phyloP scores from a whole-genome alignment of 176 grass and related monocot genomes.

The Triticum monococcum region DNA sequence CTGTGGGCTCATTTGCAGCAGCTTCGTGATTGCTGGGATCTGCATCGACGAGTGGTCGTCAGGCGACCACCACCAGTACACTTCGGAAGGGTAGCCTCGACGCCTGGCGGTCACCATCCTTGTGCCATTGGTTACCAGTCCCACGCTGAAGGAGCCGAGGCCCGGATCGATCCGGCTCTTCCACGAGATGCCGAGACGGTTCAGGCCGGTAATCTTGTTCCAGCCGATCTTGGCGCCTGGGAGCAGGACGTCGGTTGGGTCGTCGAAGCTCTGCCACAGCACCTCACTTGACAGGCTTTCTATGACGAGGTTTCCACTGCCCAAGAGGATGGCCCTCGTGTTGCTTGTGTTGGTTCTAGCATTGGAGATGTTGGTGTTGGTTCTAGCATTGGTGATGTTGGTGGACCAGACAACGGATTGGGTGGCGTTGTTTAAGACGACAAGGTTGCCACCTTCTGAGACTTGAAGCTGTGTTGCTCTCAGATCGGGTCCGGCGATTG shows the following conservation, averaged over 20 bases:
- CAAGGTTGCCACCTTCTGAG: conserved; percentile 28
- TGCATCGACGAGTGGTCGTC: background rate
- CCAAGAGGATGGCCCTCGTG: conserved; percentile 7
- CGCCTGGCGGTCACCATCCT: background rate
- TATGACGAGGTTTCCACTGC: conserved; percentile 28
- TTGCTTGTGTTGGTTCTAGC: background rate
- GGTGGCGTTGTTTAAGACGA: conserved; percentile 9
- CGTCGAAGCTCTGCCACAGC: background rate
- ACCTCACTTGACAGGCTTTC: background rate
- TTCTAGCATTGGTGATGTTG: background rate
- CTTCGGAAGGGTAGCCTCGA: background rate
- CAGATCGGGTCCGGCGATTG: background rate
- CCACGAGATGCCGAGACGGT: background rate
- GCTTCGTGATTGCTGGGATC: background rate
- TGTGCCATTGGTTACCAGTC: background rate
- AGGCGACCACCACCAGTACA: background rate
- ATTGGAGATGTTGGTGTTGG: background rate
- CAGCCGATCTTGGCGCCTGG: background rate
- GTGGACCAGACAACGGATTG: conserved; percentile 31
- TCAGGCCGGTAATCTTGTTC: background rate
- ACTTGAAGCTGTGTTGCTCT: conserved; percentile 5
- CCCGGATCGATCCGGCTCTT: background rate
- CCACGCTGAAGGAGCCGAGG: background rate
- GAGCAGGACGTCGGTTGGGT: background rate
- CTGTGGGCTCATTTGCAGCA: background rate